Evolutionary conservation across 1,139 yeast species (phyloP).

Genomic region (Pichia sp.): DNA sequence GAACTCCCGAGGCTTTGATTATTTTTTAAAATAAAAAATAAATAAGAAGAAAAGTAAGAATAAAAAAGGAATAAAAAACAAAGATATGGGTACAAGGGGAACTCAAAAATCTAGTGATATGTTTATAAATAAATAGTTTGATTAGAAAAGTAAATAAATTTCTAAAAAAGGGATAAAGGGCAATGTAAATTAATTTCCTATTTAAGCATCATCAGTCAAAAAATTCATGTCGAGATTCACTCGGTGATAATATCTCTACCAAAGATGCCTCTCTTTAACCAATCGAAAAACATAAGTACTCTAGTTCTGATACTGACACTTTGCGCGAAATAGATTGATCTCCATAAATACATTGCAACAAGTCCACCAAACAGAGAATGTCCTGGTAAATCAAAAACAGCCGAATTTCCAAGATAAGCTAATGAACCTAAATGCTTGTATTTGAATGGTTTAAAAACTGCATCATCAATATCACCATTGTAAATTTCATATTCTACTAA

Average conservation of each 20-base stretch:
- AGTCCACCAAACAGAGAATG: conserved; percentile 52
- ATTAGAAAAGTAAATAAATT: too few relatives aligned
- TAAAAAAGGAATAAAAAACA: too few relatives aligned
- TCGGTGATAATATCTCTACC: conserved; percentile 49
- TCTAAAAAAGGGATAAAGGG: too few relatives aligned
- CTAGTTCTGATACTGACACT: conserved; percentile 55
- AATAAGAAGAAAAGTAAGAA: too few relatives aligned
- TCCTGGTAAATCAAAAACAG: conserved; percentile 54
- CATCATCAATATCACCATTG: conserved; percentile 48
- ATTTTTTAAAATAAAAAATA: too few relatives aligned
- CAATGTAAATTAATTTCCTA: not conserved
- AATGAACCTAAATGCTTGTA: conserved; percentile 56
- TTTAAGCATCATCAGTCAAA: not conserved
- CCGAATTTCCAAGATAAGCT: conserved; percentile 60
- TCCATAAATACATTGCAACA: conserved; percentile 61
- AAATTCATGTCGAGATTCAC: too few relatives aligned
- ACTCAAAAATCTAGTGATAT: too few relatives aligned
- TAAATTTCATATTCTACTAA: conserved; percentile 37
- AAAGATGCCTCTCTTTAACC: conserved; percentile 57
- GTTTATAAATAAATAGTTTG: too few relatives aligned
- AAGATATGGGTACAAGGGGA: too few relatives aligned
- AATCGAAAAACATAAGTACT: conserved; percentile 52
- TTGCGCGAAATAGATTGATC: conserved; percentile 60
- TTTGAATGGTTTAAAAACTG: conserved; percentile 48
- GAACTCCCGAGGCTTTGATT: too few relatives aligned